A percentile compares a stretch with the other conserved stretches of the same genome.
phyloP scores from a whole-genome alignment of 2,329 filamentous ascomycete genomes.

The Scopulariopsis brevicaulis region DNA sequence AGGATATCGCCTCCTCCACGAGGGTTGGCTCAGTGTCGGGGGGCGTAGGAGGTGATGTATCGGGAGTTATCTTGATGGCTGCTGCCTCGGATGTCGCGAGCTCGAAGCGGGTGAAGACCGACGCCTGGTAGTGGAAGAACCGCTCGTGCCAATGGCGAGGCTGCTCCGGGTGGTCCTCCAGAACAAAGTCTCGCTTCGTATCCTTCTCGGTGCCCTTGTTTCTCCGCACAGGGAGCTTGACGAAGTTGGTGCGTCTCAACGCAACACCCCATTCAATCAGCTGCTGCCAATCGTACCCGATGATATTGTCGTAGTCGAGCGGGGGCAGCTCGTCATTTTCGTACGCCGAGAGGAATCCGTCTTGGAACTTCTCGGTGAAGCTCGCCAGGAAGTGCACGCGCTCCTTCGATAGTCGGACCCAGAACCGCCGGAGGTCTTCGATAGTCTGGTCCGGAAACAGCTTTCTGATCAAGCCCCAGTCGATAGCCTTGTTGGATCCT shows the following conservation, averaged over 20 bases:
- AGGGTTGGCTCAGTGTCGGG: not conserved
- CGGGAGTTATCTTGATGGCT: conserved; percentile 15
- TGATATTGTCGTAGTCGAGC: conserved; percentile 51
- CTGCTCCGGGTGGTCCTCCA: conserved; percentile 21
- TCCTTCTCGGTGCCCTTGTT: conserved; percentile 9
- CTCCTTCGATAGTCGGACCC: conserved; percentile 34
- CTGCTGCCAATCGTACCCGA: conserved; percentile 55
- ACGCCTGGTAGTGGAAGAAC: conserved; percentile 42
- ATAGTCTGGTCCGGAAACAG: conserved; percentile 43
- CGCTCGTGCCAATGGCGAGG: conserved; percentile 39
- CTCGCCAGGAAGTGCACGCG: conserved; percentile 6
- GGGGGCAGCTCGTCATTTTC: conserved; percentile 46
- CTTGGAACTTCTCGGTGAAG: conserved; percentile 49
- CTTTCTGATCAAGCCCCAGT: conserved; percentile 47
- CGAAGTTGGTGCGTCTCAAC: conserved; percentile 31
- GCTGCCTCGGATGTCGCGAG: conserved; percentile 37
- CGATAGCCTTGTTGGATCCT: conserved; percentile 45
- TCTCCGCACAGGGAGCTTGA: conserved; percentile 35
- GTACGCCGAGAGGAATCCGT: conserved; percentile 55
- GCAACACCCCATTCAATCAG: conserved; percentile 57
- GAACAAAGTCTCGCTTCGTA: conserved; percentile 4
- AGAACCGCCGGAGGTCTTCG: conserved; percentile 40
- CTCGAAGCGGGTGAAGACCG: conserved; percentile 46
- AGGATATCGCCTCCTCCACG: conserved; percentile 36
- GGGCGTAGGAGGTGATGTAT: not conserved